These are phyloP conservation scores for Suhomyces canberraensis DNA, from an alignment of 805 yeast species.

Conservation along the genomic window DNA sequence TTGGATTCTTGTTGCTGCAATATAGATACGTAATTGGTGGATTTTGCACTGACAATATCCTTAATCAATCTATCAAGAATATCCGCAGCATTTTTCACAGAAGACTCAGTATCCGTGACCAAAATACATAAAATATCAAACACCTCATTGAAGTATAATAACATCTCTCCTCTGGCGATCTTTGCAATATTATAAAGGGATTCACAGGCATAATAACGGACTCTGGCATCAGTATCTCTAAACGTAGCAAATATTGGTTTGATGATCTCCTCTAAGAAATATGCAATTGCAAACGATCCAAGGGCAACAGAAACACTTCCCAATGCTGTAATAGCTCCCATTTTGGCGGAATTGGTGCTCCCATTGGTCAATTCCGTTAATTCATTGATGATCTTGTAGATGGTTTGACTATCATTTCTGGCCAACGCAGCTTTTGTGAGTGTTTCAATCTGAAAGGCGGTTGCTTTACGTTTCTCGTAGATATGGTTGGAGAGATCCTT, in stretches of 20 bases:
- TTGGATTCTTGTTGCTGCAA: slow-evolving; percentile 46
- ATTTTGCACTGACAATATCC: slow-evolving; percentile 93
- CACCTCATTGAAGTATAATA: slow-evolving; percentile 87
- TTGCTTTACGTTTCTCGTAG: slow-evolving; percentile 45
- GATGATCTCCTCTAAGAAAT: slow-evolving; percentile 77
- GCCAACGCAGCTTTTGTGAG: slow-evolving; percentile 67
- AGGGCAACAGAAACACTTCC: slow-evolving; percentile 95
- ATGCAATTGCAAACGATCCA: slow-evolving; percentile 79
- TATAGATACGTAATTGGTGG: slow-evolving; percentile 79
- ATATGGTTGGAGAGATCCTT: slow-evolving; percentile 45
- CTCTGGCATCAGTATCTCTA: slow-evolving; percentile 96
- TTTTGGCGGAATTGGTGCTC: slow-evolving; percentile 70
- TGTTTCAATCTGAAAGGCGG: slow-evolving; percentile 66
- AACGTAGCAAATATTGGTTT: slow-evolving; percentile 94
- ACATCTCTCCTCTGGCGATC: slow-evolving; percentile 92
- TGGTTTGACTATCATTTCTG: slow-evolving; percentile 56
- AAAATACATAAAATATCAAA: slow-evolving; percentile 89
- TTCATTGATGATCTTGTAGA: slow-evolving; percentile 66
- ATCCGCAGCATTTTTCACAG: slow-evolving; percentile 95
- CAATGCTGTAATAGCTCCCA: slow-evolving; percentile 93
- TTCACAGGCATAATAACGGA: slow-evolving; percentile 95
- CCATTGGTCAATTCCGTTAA: slow-evolving; percentile 71
- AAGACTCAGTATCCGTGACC: slow-evolving; percentile 85
- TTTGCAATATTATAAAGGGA: slow-evolving; percentile 93
- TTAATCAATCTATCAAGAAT: slow-evolving; percentile 84